Conservation (phyloP, 768 basidiomycete genomes). For the Epithele typhae region DNA sequence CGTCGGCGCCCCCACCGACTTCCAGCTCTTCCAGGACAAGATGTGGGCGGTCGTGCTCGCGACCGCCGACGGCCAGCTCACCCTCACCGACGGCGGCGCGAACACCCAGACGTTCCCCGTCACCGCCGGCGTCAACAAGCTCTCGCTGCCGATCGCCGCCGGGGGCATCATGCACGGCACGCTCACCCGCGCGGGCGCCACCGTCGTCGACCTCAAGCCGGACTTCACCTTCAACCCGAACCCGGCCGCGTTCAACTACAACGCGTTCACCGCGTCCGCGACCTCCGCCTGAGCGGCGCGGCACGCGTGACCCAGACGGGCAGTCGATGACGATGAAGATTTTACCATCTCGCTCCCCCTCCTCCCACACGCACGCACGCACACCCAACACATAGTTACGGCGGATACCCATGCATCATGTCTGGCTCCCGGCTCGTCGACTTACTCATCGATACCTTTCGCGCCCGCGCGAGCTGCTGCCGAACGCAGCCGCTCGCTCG, state of each 20-base stretch:
- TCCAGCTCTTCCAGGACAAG: constrained; percentile 48
- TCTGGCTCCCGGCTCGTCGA: no score
- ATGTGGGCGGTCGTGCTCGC: constrained; percentile 67
- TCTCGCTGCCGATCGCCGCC: constrained; percentile 51
- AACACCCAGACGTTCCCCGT: constrained; percentile 36
- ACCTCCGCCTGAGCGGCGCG: not conserved
- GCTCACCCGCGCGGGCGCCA: constrained; percentile 46
- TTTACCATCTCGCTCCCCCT: no score
- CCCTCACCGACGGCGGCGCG: constrained; percentile 38
- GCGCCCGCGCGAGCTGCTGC: no score
- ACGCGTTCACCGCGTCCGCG: constrained; percentile 46
- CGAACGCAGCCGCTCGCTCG: no score
- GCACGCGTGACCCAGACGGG: no score
- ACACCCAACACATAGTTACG: no score
- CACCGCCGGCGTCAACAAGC: constrained; percentile 54
- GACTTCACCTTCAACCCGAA: constrained; percentile 34
- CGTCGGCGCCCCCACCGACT: constrained; percentile 44
- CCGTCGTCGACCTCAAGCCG: constrained; percentile 46
- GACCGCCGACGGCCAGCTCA: constrained; percentile 47
- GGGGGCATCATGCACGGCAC: constrained; percentile 52
- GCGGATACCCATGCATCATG: no score
- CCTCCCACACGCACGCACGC: no score
- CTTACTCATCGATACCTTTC: no score
- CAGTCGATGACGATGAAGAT: no score
- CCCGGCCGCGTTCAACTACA: constrained; percentile 52